Percentiles rank a stretch among this genome's conserved stretches.
phyloP scores from a whole-genome alignment of 2,329 filamentous ascomycete species.

The Aspergillus tamarii region DNA sequence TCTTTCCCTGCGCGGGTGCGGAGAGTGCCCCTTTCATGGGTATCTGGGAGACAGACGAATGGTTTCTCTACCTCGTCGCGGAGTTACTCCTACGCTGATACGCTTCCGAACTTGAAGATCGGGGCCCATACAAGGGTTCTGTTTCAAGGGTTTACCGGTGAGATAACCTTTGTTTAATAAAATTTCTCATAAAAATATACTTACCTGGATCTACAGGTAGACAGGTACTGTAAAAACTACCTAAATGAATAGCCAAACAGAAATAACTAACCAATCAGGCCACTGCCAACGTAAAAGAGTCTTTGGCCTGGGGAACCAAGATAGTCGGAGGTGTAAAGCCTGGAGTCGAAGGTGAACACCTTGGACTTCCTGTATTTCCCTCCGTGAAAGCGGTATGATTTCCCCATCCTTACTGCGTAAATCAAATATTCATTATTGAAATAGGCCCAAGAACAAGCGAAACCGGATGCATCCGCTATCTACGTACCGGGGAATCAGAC shows the following conservation, averaged over 20 bases:
- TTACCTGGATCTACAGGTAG: constrained; percentile 30
- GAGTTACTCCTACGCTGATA: constrained; percentile 57
- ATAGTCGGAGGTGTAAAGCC: constrained; percentile 79
- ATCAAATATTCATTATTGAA: background rate
- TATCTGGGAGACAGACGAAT: constrained; percentile 14
- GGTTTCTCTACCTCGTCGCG: constrained; percentile 39
- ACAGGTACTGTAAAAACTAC: constrained; percentile 32
- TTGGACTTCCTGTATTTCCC: constrained; percentile 72
- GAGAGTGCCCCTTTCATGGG: constrained; percentile 9
- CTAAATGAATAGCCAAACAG: background rate
- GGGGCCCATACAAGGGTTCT: constrained; percentile 68
- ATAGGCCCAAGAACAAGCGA: constrained; percentile 69
- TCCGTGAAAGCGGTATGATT: constrained; percentile 60
- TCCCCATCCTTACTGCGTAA: no score
- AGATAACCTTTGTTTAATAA: constrained; percentile 1
- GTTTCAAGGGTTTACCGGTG: constrained; percentile 72
- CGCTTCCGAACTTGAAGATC: constrained; percentile 68
- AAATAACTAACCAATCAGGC: constrained; percentile 51
- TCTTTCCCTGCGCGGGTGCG: constrained; percentile 26
- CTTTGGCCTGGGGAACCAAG: constrained; percentile 76
- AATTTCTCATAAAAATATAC: constrained; percentile 9
- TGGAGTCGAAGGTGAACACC: constrained; percentile 69
- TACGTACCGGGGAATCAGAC: constrained; percentile 79
- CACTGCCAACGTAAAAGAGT: constrained; percentile 76
- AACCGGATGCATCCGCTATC: constrained; percentile 76